Base-by-base conservation (phyloP, 2,329 filamentous ascomycete species). In the Samsoniella hepiali region DNA sequence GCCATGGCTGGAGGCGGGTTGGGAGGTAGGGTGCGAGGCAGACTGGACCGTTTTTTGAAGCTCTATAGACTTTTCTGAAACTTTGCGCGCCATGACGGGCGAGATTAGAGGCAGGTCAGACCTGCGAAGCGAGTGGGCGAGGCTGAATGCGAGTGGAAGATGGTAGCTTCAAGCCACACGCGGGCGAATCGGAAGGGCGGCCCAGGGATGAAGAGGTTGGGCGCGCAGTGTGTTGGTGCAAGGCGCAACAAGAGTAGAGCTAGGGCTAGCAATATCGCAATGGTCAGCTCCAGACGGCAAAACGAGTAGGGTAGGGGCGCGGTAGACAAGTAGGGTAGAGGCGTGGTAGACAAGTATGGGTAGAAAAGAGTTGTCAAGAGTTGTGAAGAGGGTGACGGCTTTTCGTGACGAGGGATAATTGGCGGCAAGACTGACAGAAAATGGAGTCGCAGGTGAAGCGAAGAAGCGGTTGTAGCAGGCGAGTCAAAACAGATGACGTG, bases 1-100 rank as follows among this genome's bases (percentile, higher is more conserved):
- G 66, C 70, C 72, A 56, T 72, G 74, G 60, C 72, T 78, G 2
- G 77, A 78, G 5, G 72, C 68, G 6, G 72, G 69, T n/a, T 69
- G 72, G 34, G 71, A 71, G 8, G 4, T 11, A 11, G 44, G 34
- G 4, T n/a, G 10, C 66, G 66, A 66, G 8, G 70, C 67, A 47
- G 40, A 22, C 54, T 45, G 34, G 22, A 8, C 65, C 59, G 61
- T 5, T 62, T 49, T 17, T 68, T 65, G 62, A 65, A 49, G 36
- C 47, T 38, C 29, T 36, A 17, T n/a, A 7, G 47, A 17, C 53
- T 63, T 57, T 51, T 50, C 60, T 4, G 53, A 51, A 17, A 15
- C 13, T 13, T 51, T 13, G 10, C 8, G 34, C 10, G 67, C 65
- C 70, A 72, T 72, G 61, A 49, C 22, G 40, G 32, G 47, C 50